Conservation (phyloP, 495 filamentous ascomycete genomes). For the Penicillium manginii region DNA sequence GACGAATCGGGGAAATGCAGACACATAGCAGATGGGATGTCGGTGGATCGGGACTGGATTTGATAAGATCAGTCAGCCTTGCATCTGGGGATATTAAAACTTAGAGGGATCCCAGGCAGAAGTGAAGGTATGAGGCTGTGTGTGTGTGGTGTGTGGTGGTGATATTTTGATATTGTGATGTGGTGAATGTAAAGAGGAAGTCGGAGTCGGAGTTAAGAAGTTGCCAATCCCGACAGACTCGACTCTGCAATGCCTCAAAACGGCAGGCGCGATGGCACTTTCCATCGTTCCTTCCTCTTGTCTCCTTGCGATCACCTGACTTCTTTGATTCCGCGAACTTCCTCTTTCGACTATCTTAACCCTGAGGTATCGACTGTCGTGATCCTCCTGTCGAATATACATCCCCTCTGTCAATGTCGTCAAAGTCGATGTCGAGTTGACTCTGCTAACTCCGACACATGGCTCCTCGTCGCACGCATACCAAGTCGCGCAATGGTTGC, state of each 20-base stretch:
- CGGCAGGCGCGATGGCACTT: constrained; percentile 6
- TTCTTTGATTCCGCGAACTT: constrained; percentile 1
- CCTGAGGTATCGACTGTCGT: neutral
- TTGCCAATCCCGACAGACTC: neutral
- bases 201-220: neutral
- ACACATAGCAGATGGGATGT: neutral
- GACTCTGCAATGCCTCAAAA: constrained; percentile 5
- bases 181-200: neutral
- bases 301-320: neutral
- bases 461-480: constrained; percentile 51
- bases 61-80: neutral
- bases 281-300: neutral
- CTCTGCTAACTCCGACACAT: constrained; percentile 14
- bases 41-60: neutral
- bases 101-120: too few relatives aligned
- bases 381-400: neutral
- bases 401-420: too few relatives aligned
- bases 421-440: too few relatives aligned
- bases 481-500: constrained; percentile 61
- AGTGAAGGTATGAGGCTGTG: too few relatives aligned
- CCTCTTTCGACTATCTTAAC: neutral
- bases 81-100: neutral
- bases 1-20: constrained; percentile 4
- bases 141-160: too few relatives aligned
- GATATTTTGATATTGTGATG: neutral